Percentiles rank a stretch among this genome's conserved stretches.
These are phyloP conservation scores for Hibiscus trionum DNA, from an alignment of 345 rosid species.

Conservation along the genomic window DNA sequence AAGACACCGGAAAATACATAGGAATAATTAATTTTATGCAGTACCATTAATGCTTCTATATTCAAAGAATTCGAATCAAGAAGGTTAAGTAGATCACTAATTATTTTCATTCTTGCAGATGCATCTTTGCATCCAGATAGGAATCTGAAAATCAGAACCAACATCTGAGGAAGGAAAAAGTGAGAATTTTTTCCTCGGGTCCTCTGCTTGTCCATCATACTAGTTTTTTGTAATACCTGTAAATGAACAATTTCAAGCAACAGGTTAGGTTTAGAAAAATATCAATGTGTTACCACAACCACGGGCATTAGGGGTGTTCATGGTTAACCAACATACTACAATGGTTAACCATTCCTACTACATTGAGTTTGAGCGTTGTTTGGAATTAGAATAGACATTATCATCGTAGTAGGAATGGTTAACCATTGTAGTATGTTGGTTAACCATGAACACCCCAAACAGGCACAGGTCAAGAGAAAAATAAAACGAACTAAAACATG, in stretches of 20 bases:
- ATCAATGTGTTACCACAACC: not conserved
- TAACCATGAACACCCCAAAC: too few relatives aligned
- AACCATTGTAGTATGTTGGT: too few relatives aligned
- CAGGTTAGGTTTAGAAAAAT: slow-evolving; percentile 2
- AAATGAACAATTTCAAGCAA: slow-evolving; percentile 9
- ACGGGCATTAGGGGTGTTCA: too few relatives aligned
- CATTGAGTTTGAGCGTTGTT: too few relatives aligned
- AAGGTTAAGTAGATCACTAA: slow-evolving; percentile 70
- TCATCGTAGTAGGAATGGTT: too few relatives aligned
- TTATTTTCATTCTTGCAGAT: slow-evolving; percentile 57
- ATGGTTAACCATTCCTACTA: too few relatives aligned
- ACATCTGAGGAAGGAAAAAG: slow-evolving; percentile 77
- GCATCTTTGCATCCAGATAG: slow-evolving; percentile 57
- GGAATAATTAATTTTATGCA: slow-evolving; percentile 5
- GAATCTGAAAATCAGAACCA: slow-evolving; percentile 67
- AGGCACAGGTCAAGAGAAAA: not conserved
- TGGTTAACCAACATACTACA: too few relatives aligned
- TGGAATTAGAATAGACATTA: too few relatives aligned
- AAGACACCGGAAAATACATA: not conserved
- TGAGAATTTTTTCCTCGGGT: slow-evolving; percentile 56
- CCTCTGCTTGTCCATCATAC: slow-evolving; percentile 51
- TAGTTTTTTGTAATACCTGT: slow-evolving; percentile 80
- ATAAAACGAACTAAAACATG: not conserved
- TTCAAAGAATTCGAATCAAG: slow-evolving; percentile 84
- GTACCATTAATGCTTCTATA: slow-evolving; percentile 90